A percentile compares a stretch with the other conserved stretches of the same genome.
phyloP scores from a whole-genome alignment of 106 monocot species.

The Cymbidium sinense region DNA sequence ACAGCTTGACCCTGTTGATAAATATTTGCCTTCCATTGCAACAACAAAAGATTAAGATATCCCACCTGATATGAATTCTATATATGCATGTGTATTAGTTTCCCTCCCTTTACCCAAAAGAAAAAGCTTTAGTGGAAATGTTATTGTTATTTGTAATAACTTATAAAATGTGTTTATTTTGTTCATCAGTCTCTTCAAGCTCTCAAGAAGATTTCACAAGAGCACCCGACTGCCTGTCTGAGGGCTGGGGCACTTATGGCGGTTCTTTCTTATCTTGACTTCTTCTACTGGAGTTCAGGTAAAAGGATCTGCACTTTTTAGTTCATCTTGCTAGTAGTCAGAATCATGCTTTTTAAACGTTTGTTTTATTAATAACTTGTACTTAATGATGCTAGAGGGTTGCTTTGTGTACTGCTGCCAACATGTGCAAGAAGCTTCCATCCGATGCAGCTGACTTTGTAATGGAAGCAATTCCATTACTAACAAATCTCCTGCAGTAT shows the following conservation, averaged over 20 bases:
- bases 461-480: slow-evolving; percentile 96
- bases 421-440: slow-evolving; percentile 96
- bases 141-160: neutral
- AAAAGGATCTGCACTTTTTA: slow-evolving; percentile 2
- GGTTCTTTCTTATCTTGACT: slow-evolving; percentile 94
- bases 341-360: neutral
- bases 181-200: slow-evolving; percentile 86
- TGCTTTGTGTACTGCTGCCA: slow-evolving; percentile 92
- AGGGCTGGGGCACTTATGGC: slow-evolving; percentile 99
- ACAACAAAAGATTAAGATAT: neutral
- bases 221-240: slow-evolving; percentile 91
- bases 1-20: neutral
- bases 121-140: neutral
- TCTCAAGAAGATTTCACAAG: slow-evolving; percentile 94
- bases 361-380: neutral
- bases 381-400: slow-evolving; percentile 53
- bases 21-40: neutral
- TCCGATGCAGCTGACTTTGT: slow-evolving; percentile 98
- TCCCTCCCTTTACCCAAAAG: neutral
- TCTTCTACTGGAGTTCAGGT: slow-evolving; percentile 99
- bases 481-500: slow-evolving; percentile 85
- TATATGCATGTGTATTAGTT: neutral
- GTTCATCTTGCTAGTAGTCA: neutral
- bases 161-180: neutral
- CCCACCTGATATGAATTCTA: neutral